phyloP scores from a whole-genome alignment of 495 filamentous ascomycete genomes.

The Penicillium mononematosum region DNA sequence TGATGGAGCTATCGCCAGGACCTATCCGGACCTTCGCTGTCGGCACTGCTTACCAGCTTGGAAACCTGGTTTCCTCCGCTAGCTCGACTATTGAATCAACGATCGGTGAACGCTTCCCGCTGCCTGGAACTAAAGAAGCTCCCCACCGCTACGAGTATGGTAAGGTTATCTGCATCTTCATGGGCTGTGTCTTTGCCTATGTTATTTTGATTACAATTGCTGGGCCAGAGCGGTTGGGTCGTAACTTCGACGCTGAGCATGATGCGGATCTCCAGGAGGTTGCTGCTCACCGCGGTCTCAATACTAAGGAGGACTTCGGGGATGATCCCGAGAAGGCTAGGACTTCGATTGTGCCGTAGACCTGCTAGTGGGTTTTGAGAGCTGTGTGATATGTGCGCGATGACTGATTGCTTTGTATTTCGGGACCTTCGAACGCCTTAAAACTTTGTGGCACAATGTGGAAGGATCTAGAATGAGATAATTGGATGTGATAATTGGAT shows the following conservation, averaged over 20 bases:
- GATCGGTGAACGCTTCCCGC: conserved; percentile 76
- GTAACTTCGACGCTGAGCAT: conserved; percentile 63
- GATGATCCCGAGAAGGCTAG: conserved; percentile 24
- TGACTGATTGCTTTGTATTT: neutral
- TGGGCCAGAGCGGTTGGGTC: conserved; percentile 72
- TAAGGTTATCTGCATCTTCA: conserved; percentile 88
- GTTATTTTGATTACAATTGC: conserved; percentile 70
- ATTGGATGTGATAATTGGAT: no score
- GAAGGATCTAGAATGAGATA: neutral
- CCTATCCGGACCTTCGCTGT: conserved; percentile 82
- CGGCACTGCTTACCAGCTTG: conserved; percentile 80
- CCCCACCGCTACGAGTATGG: conserved; percentile 73
- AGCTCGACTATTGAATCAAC: conserved; percentile 81
- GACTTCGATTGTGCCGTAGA: neutral
- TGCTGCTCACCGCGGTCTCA: conserved; percentile 19
- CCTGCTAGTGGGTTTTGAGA: neutral
- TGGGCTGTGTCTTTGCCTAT: conserved; percentile 88
- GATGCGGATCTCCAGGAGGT: conserved; percentile 62
- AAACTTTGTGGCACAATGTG: neutral
- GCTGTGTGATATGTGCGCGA: neutral
- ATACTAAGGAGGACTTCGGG: neutral
- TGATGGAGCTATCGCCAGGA: conserved; percentile 84
- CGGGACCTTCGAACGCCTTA: neutral
- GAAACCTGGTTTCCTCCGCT: conserved; percentile 78
- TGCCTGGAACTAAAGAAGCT: conserved; percentile 52